Base-by-base conservation (phyloP, 106 monocot species). In the Narthecium ossifragum region DNA sequence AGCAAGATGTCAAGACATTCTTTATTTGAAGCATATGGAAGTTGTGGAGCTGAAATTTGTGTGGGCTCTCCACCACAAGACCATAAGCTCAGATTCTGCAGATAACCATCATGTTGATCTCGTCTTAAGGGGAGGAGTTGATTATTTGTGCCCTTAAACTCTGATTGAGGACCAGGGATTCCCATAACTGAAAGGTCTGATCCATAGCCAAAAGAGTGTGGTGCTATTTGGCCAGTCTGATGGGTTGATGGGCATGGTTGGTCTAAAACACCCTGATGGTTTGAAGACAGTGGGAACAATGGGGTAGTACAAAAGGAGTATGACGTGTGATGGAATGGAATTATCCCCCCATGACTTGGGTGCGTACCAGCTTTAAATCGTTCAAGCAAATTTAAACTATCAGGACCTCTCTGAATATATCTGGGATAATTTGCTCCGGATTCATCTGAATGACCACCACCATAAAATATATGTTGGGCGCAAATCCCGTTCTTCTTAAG, bases 401-500 rank as follows among this genome's bases (percentile, higher is more conserved):
- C n/a, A n/a, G 26, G 18, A 14, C 9, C 18, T 32, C 18, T 29
- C 26, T 20, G 12, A 62, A 34, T 18, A 53, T 30, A 32, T 40
- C 32, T 53, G 40, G 22, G 33, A 40, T 18, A 15, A 6, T 45
- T 51, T 20, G 13, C 64, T 31, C 31, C 12, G 22, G 6, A 31
- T 51, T 23, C 32, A 63, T 22, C 31, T 49, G 62, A 15, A 30
- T 28, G 23, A 51, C 14, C 17, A 46, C n/a, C 5, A 29, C 27
- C 43, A 24, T 32, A n/a, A 36, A 3, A 3, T 22, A 45, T 31
- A 25, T 41, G 15, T 34, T 11, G 55, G 36, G n/a, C n/a, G n/a
- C n/a, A n/a, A n/a, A n/a, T n/a, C 8, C 51, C 33, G 52, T 68
- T 57, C 40, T 31, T 68, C 37, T 40, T 63, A 24, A 75, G 26